Evolutionary conservation across 495 filamentous ascomycete species (phyloP), one percentile per base, ranked within the genome.

Genomic region (Chaetomidium leptoderma): DNA sequence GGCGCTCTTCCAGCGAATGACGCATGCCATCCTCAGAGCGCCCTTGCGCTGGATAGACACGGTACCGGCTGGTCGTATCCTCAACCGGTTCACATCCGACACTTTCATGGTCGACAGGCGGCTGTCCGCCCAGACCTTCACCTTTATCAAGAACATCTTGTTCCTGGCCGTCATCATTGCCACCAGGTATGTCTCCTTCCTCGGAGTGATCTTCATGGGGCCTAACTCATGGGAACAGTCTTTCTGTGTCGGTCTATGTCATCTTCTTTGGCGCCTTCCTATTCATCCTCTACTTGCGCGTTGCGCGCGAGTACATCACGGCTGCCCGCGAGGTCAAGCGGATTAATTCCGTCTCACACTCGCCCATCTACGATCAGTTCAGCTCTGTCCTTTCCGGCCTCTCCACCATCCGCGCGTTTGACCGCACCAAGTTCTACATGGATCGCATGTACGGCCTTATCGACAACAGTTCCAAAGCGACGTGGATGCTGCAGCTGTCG

Each of bases 271-370:
- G 63, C 21, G 14, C 58, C 5, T 21, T 68, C 8, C 63, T 68
- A n/a, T 59, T 66, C 36, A 6, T 48, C 24, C 32, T 68, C 21
- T 70, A 66, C 53, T 33, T 59, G 13, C 53, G 48, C 13, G 57
- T 64, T 4, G 78, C 83, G 9, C 43, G 65, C 1, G 65, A 68
- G 7, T 89, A 82, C 60, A 71, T 89, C 11, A 62, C 68, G 0
- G 84, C 77, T 9, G 86, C 87, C 5, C 78, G 86, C 11, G 82
- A 86, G 58, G 67, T 82, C 36, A 89, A 89, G 62, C 72, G 86
- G 6, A 72, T 89, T 0, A 82, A 89, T 61, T 80, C 77, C 23
- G 80, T 77, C 3, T 76, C 79, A 2, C 82, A 82, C 56, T 81
- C 77, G 6, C 86, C 85, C 2, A 78, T 89, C 16, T 85, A 85